These are phyloP conservation scores for Cercospora zeina DNA, from an alignment of 2,329 filamentous ascomycete species.

Conservation along the genomic window DNA sequence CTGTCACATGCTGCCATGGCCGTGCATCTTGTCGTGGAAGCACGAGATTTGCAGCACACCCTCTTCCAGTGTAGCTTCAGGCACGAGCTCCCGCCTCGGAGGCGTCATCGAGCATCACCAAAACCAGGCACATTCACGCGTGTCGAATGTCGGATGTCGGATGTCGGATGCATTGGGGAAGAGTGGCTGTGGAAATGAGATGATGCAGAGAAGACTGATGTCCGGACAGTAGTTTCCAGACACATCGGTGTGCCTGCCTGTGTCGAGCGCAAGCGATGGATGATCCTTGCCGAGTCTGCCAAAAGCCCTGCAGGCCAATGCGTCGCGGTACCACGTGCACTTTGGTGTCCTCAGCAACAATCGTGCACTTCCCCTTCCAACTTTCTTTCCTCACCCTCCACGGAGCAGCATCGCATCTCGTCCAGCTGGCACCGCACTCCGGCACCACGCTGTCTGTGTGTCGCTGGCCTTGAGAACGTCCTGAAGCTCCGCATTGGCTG, in stretches of 20 bases:
- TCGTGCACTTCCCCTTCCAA: constrained; percentile 5
- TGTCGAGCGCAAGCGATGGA: no score
- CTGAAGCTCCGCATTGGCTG: not conserved
- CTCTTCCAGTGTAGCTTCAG: not conserved
- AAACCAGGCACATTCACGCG: not conserved
- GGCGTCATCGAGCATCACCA: constrained; percentile 6
- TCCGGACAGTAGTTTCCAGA: not conserved
- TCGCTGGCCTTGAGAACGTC: not conserved
- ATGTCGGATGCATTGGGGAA: not conserved
- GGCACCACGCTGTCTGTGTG: not conserved
- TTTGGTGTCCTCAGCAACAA: not conserved
- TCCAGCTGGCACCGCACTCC: not conserved
- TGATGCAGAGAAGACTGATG: not conserved
- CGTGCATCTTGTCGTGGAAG: not conserved
- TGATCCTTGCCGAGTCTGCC: constrained; percentile 10
- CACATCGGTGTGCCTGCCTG: no score
- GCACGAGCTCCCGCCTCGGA: constrained; percentile 3
- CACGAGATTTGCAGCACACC: constrained; percentile 1
- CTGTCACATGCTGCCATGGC: not conserved
- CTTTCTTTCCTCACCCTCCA: not conserved
- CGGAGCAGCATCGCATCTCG: not conserved
- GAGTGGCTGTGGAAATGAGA: not conserved
- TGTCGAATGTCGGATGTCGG: not conserved
- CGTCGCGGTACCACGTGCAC: constrained; percentile 6
- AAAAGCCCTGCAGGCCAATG: constrained; percentile 9